phyloP scores from a whole-genome alignment of 1,284 basidiomycete species.

The Melanopsichium pennsylvanicum region DNA sequence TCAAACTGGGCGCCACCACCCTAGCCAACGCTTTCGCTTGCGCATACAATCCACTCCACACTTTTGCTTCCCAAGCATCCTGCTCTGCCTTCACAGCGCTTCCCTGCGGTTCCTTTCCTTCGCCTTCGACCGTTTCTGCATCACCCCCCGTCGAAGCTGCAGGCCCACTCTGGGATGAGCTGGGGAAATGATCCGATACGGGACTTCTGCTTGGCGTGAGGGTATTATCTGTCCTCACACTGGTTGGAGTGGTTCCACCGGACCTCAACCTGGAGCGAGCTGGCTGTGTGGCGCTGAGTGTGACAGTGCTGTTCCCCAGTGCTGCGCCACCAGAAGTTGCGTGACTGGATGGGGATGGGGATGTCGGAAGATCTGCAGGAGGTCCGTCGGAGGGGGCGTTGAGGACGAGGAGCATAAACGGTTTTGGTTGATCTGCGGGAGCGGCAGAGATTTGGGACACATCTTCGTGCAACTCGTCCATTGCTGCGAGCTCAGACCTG shows the following conservation, averaged over 20 bases:
- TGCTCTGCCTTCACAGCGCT: not conserved
- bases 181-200: conserved; percentile 28
- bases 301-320: conserved; percentile 18
- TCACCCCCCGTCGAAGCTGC: not conserved
- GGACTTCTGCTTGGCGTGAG: conserved; percentile 27
- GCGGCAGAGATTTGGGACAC: not conserved
- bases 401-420: conserved; percentile 45
- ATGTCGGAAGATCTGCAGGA: not conserved
- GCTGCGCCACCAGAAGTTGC: not conserved
- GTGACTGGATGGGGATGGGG: conserved; percentile 5
- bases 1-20: conserved; percentile 30
- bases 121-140: not conserved
- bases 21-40: conserved; percentile 40
- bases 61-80: conserved; percentile 12
- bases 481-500: conserved; percentile 6
- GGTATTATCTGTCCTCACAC: conserved; percentile 11
- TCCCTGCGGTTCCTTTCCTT: no score
- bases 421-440: conserved; percentile 9
- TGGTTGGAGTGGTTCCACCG: conserved; percentile 32
- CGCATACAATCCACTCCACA: conserved; percentile 31
- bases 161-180: not conserved
- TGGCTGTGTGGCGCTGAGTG: conserved; percentile 16
- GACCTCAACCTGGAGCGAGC: conserved; percentile 27
- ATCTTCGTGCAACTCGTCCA: conserved; percentile 12
- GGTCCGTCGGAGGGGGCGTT: conserved; percentile 16